These are phyloP conservation scores for Xanthoceras sorbifolium DNA, from an alignment of 345 rosid genomes.

Conservation along the genomic window DNA sequence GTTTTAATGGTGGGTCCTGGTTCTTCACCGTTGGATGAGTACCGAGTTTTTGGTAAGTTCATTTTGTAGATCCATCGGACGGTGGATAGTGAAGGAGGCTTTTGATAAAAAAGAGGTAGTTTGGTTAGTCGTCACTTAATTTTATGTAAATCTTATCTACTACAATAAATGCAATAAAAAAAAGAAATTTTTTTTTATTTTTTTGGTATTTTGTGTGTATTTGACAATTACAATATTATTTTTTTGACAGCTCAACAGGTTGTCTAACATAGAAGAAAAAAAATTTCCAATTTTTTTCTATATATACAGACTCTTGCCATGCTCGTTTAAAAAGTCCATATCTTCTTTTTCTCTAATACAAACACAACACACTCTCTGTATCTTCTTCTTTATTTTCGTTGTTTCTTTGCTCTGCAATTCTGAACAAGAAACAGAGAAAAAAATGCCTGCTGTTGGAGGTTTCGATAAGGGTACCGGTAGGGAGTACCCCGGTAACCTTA, in stretches of 20 bases:
- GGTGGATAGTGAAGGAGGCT: no score
- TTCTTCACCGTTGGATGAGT: not conserved
- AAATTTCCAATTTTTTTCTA: slow-evolving; percentile 18
- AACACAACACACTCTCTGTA: not conserved
- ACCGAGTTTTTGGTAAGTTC: not conserved
- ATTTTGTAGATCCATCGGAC: slow-evolving; percentile 21
- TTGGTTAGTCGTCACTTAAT: not conserved
- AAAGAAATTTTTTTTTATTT: no score
- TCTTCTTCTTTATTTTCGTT: not conserved
- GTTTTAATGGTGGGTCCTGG: not conserved
- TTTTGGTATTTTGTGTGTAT: not conserved
- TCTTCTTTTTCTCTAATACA: not conserved
- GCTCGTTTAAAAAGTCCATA: slow-evolving; percentile 17
- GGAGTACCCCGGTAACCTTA: slow-evolving; percentile 87
- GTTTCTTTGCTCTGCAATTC: not conserved
- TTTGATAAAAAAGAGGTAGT: no score
- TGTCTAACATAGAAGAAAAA: not conserved
- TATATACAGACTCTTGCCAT: slow-evolving; percentile 31
- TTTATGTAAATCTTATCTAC: not conserved
- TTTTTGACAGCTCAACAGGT: slow-evolving; percentile 42
- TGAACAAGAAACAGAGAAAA: slow-evolving; percentile 6
- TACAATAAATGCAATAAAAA: not conserved
- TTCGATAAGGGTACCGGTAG: slow-evolving; percentile 49
- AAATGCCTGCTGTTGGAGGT: slow-evolving; percentile 61
- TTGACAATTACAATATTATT: not conserved